These are phyloP conservation scores for Phytophthora sansomeana DNA, from an alignment of 352 stramenopile species.

Conservation along the genomic window DNA sequence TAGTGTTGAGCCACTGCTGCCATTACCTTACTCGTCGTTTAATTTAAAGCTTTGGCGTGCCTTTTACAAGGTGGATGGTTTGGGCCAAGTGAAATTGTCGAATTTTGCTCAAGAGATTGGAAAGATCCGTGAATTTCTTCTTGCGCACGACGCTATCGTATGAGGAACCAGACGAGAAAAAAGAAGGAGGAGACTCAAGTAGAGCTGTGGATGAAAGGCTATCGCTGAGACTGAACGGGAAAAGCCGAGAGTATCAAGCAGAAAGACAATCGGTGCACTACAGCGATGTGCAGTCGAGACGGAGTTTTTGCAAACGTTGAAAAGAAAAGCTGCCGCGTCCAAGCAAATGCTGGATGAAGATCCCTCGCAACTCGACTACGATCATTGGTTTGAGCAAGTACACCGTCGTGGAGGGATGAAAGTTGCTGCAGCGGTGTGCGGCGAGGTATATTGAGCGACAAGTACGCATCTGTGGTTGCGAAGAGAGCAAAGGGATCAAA, in stretches of 20 bases:
- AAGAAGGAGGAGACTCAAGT: not conserved
- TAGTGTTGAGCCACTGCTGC: not conserved
- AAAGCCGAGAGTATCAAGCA: not conserved
- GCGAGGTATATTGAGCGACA: too few species aligned
- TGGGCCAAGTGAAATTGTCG: not conserved
- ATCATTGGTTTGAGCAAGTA: slow-evolving; percentile 12
- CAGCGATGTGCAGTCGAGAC: slow-evolving; percentile 26
- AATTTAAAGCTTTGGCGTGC: slow-evolving; percentile 36
- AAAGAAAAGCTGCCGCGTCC: slow-evolving; percentile 17
- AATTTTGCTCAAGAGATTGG: slow-evolving; percentile 22
- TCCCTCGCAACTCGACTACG: not conserved
- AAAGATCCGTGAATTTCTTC: slow-evolving; percentile 36
- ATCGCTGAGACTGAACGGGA: not conserved
- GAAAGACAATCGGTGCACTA: slow-evolving; percentile 28
- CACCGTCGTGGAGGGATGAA: not conserved
- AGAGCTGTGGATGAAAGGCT: not conserved
- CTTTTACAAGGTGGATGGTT: slow-evolving; percentile 25
- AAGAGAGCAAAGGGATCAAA: not conserved
- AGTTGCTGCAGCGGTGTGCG: not conserved
- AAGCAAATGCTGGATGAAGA: slow-evolving; percentile 21
- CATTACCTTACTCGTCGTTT: slow-evolving; percentile 23
- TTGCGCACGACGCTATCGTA: slow-evolving; percentile 34
- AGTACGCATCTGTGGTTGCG: too few species aligned
- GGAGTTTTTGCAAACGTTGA: slow-evolving; percentile 36
- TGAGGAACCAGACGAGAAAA: not conserved